Percentiles rank a stretch among this genome's conserved stretches.
These are phyloP conservation scores for Plasmodium gonderi DNA, from an alignment of 169 alveolate genomes.

Conservation along the genomic window DNA sequence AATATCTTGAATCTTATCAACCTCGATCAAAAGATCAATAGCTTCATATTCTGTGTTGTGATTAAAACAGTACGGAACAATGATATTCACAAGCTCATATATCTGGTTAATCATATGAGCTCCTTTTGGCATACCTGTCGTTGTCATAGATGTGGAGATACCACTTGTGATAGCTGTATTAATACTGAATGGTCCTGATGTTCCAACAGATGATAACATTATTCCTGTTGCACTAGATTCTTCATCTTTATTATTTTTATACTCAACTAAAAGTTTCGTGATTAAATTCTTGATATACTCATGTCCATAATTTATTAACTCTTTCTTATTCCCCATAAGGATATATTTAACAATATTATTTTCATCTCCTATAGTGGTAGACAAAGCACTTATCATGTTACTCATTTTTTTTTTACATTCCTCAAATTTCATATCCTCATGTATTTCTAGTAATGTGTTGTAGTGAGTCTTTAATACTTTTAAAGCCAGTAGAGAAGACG, in stretches of 20 bases:
- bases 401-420: constrained; percentile 66
- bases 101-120: constrained; percentile 21
- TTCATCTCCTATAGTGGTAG: constrained; percentile 73
- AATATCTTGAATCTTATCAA: constrained; percentile 84
- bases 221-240: constrained; percentile 22
- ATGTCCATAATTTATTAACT: constrained; percentile 60
- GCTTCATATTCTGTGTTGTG: constrained; percentile 90
- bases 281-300: constrained; percentile 67
- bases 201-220: neutral
- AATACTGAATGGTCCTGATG: neutral
- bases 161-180: neutral
- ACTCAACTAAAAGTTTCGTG: constrained; percentile 34
- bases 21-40: constrained; percentile 88
- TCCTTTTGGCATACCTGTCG: neutral
- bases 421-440: constrained; percentile 42
- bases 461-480: constrained; percentile 49
- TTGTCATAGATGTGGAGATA: neutral
- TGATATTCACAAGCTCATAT: constrained; percentile 80
- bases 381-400: constrained; percentile 74
- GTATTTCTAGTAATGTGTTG: constrained; percentile 42
- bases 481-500: constrained; percentile 58
- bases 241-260: constrained; percentile 52
- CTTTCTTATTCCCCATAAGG: constrained; percentile 47
- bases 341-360: constrained; percentile 59
- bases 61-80: constrained; percentile 88